Evolutionary conservation across 192 early-diverging fungal species (phyloP), one percentile per base, ranked within the genome.

Genomic region (Thamnidium elegans): DNA sequence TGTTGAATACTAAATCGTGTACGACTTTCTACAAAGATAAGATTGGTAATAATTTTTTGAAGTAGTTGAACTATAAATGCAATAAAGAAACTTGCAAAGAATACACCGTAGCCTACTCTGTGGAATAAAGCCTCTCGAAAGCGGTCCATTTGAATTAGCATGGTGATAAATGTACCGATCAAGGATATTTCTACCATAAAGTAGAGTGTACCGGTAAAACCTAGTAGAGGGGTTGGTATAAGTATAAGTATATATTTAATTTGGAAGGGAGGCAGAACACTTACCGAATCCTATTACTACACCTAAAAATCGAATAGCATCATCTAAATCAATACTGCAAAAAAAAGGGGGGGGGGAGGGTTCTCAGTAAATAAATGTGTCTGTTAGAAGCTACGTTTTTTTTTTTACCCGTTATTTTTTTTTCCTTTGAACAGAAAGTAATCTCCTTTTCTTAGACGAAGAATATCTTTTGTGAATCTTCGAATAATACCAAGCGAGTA

Each of bases 341-440:
- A 34, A 10, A 17, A 19, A 56, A 10, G n/a, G n/a, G n/a, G n/a
- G n/a, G n/a, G n/a, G n/a, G n/a, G n/a, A 36, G 3, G 3, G 3
- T 14, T 43, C 44, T 58, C 19, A n/a, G 17, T 21, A 52, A 14
- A 20, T 30, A 30, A 15, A 23, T 32, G 14, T 3, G 15, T 43
- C 47, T 9, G 8, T 31, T 51, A 34, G n/a, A 23, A 52, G 10
- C 17, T 31, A 44, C 43, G 9, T 7, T 13, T 17, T 3, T 3
- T n/a, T 17, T 50, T 55, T 64, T 54, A 70, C 74, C 60, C 65
- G 51, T 70, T 70, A 36, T 75, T 59, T 55, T 63, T 69, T 19
- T 75, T 75, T 30, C 74, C 69, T 48, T 75, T 69, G 55, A 71
- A 75, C 7, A 75, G 43, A 19, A 50, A 43, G 32, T 75, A 75